Base-by-base conservation (phyloP, 2,329 filamentous ascomycete species). In the Pleomassaria siparia region DNA sequence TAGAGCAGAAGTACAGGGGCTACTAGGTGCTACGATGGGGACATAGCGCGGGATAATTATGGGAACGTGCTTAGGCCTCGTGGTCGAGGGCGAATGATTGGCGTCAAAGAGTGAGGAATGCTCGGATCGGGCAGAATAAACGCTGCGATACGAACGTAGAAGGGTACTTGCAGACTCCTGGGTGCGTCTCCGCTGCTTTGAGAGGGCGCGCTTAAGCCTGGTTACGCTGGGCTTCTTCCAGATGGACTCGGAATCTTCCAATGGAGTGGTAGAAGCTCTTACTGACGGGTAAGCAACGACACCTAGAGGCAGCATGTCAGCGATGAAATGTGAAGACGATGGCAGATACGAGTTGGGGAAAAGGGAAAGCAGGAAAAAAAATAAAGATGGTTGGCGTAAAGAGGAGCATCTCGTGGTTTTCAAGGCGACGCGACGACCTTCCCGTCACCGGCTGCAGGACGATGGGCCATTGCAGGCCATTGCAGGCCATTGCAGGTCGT, bases 1-100 rank as follows among this genome's bases (percentile, higher is more conserved):
- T 59, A 59, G 61, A 45, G 54, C 44, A 49, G 67, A 70, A 44
- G 62, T 63, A 63, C 66, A 62, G 43, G 63, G 63, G 59, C 64
- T 71, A 53, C 60, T 53, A 51, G 66, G 67, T 60, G 61, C 60
- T 67, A 71, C 59, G 39, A 59, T 61, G 32, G 62, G 63, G 54
- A 60, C 72, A 74, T 74, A 74, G 46, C 67, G 56, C 44, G 73
- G 67, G 47, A 74, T 69, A 39, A 74, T 60, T 50, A 76, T 74
- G 33, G 73, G 73, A 59, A 75, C 64, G 64, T 76, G 72, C 64
- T 72, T 75, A 20, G 66, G 63, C 51, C 66, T 63, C 28, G 62
- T 57, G 44, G 53, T 50, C 59, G 53, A 53, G 32, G 56, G 47
- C 46, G 60, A 56, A 58, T 51, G 53, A 47, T 52, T 50, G 47